A percentile compares a stretch with the other conserved stretches of the same genome.
phyloP scores from a whole-genome alignment of 208 protist genomes.

The Endotrypanum monterogeii region DNA sequence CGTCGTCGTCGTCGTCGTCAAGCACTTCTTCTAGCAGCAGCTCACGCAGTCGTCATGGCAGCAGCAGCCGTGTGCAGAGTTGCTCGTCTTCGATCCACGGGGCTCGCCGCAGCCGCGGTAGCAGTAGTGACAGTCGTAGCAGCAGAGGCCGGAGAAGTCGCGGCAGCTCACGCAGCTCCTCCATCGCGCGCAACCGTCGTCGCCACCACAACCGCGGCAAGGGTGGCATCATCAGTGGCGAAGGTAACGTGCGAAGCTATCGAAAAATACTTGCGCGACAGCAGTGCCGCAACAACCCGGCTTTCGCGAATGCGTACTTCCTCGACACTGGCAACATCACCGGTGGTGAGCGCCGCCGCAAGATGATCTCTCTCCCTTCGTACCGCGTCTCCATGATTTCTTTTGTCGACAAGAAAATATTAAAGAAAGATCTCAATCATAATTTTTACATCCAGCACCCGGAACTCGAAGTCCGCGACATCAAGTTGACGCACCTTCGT shows the following conservation, averaged over 20 bases:
- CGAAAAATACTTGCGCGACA: constrained; percentile 56
- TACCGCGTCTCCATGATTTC: constrained; percentile 84
- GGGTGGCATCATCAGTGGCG: constrained; percentile 35
- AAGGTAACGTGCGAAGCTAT: constrained; percentile 70
- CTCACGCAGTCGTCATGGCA: constrained; percentile 25
- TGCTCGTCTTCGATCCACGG: constrained; percentile 8
- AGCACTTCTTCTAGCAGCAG: constrained; percentile 13
- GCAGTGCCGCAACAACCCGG: constrained; percentile 52
- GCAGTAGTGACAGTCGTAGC: constrained; percentile 18
- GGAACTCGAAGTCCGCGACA: constrained; percentile 78
- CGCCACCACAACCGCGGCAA: constrained; percentile 27
- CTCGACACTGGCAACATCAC: constrained; percentile 86
- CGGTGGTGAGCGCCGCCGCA: constrained; percentile 80
- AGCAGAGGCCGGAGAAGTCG: constrained; percentile 12
- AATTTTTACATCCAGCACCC: constrained; percentile 89
- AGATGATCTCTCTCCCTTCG: constrained; percentile 73
- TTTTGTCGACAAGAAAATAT: constrained; percentile 80
- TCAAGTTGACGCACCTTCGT: constrained; percentile 84
- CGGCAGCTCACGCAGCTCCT: constrained; percentile 24
- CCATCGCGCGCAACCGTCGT: constrained; percentile 21
- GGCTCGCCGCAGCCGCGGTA: constrained; percentile 14
- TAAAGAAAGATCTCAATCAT: constrained; percentile 89
- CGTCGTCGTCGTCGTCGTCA: constrained; percentile 20
- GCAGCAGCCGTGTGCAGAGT: constrained; percentile 17
- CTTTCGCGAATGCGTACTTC: constrained; percentile 79